Evolutionary conservation across 805 yeast genomes (phyloP), one percentile per base, ranked within the genome.

Genomic region (Lipomyces starkeyi): DNA sequence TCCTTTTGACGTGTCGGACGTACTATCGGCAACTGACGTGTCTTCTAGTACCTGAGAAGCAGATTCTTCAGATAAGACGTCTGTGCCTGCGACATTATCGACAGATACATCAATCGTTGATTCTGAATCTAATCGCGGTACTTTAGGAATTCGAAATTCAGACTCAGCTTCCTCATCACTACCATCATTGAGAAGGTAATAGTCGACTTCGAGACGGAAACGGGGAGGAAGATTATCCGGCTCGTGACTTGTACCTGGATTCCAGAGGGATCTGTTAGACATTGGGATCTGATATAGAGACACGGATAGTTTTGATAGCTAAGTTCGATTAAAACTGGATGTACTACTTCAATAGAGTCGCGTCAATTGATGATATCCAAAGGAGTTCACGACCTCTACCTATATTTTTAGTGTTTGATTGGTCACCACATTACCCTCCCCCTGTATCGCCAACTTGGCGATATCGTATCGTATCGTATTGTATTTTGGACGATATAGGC

Each of bases 121-220:
- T 40, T 40, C 47, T 40, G 47, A 40, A 40, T 40, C 47, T 40
- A 40, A 13, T 40, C 47, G 47, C 47, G 47, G 6, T 40, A 8
- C n/a, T n/a, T n/a, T n/a, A n/a, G n/a, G n/a, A n/a, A n/a, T n/a
- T n/a, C n/a, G n/a, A n/a, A n/a, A n/a, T 14, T 40, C 47, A 40
- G 47, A n/a, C 47, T 13, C 47, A 13, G 47, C 47, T 40, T 40
- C 47, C 47, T 37, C 47, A 3, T 37, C 47, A 37, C 47, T 37
- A 37, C 47, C 47, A 37, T 37, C n/a, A n/a, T n/a, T n/a, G n/a
- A n/a, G n/a, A n/a, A n/a, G n/a, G n/a, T 14, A 37, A 40, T 40
- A 14, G 47, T 40, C 47, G 47, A 40, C 47, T 40, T 40, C 47
- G 47, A n/a, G 47, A 40, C 47, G 47, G n/a, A 40, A 40, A 40